Evolutionary conservation across 148 eudicot species (phyloP).

Genomic region (Cornus kousa): DNA sequence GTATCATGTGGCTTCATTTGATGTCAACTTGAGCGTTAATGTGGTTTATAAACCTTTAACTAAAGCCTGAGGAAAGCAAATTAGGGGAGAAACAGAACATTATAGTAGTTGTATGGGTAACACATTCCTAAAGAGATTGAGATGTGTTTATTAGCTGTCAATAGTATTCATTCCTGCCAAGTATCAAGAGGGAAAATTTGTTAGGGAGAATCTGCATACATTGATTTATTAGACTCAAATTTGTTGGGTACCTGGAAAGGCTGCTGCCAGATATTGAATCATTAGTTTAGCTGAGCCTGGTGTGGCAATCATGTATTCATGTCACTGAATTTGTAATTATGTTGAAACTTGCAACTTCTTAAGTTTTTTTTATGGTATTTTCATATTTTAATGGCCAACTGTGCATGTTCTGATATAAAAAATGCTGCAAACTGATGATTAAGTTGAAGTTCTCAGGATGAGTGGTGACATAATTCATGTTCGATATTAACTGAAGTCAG

Average conservation of each 20-base stretch:
- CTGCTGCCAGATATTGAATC: neutral
- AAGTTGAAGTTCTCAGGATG: neutral
- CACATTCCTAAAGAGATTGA: too few relatives aligned
- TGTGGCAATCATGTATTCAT: constrained; percentile 1
- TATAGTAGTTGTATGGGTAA: too few relatives aligned
- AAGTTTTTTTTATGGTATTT: neutral
- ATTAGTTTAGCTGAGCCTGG: neutral
- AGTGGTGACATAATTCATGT: neutral
- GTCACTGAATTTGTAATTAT: neutral
- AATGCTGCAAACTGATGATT: neutral
- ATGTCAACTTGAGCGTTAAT: neutral
- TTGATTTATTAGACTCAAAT: too few relatives aligned
- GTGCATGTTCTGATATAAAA: neutral
- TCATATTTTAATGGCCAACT: neutral
- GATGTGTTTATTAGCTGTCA: neutral
- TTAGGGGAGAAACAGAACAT: neutral
- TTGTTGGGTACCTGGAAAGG: neutral
- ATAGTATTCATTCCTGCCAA: neutral
- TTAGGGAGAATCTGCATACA: neutral
- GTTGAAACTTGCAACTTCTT: neutral
- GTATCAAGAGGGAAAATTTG: neutral
- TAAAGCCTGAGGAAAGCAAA: neutral
- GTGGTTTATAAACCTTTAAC: neutral
- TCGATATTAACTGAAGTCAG: neutral
- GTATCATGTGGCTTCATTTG: neutral